These are phyloP conservation scores for Chlorella sp. DNA, from an alignment of 139 green algal species.

Conservation along the genomic window DNA sequence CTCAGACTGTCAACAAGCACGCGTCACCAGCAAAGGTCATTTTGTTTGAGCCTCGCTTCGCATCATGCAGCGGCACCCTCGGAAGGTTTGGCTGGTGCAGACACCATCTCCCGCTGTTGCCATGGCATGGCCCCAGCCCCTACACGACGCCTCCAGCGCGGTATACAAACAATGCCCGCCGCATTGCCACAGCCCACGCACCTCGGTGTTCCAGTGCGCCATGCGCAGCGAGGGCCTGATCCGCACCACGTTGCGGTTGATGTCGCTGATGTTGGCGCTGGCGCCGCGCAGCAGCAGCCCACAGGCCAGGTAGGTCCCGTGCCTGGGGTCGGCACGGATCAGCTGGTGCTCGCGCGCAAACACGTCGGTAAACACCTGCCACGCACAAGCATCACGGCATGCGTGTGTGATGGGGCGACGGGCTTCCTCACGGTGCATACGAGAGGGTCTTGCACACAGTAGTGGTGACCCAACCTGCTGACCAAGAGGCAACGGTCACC, in stretches of 20 bases:
- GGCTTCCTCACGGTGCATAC: not conserved
- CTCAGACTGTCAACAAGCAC: too few species aligned
- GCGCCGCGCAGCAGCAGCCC: constrained; percentile 59
- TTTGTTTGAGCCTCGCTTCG: too few species aligned
- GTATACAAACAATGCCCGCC: too few species aligned
- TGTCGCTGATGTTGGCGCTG: constrained; percentile 48
- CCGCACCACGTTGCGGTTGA: constrained; percentile 56
- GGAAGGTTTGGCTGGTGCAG: too few species aligned
- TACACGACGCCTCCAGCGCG: too few species aligned
- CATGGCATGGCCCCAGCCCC: too few species aligned
- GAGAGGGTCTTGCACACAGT: not conserved
- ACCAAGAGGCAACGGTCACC: not conserved
- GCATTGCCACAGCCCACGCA: too few species aligned
- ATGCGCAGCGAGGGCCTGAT: constrained; percentile 53
- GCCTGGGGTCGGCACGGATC: constrained; percentile 47
- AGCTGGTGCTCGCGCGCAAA: constrained; percentile 60
- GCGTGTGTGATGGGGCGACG: not conserved
- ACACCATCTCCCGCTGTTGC: too few species aligned
- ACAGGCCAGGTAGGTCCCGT: constrained; percentile 63
- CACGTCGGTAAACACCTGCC: constrained; percentile 67
- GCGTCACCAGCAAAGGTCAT: too few species aligned
- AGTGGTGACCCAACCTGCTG: not conserved
- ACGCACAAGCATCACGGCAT: not conserved
- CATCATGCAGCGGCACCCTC: too few species aligned
- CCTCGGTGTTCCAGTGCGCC: constrained; percentile 73